Conservation (phyloP, 1,284 basidiomycete genomes). For the Boletus albobrunnescens region DNA sequence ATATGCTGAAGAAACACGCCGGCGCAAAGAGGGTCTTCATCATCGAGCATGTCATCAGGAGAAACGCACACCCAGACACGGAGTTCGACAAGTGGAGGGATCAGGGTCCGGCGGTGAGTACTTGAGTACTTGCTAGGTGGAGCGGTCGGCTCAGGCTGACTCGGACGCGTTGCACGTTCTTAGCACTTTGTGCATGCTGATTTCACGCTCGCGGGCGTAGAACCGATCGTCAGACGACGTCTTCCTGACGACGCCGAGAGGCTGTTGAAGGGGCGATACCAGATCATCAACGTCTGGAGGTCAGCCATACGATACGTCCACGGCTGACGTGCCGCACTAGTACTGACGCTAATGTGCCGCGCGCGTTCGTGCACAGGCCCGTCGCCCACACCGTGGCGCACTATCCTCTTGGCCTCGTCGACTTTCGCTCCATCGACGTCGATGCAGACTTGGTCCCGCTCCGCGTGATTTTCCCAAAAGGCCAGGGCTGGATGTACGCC, state of each 20-base stretch:
- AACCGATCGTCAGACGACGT: background rate
- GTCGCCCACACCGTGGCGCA: background rate
- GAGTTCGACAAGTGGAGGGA: no score
- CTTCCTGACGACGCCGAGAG: conserved; percentile 32
- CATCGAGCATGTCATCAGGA: no score
- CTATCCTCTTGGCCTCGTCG: background rate
- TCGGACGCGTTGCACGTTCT: no score
- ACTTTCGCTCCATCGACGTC: background rate
- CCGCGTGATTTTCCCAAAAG: background rate
- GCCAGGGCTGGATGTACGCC: background rate
- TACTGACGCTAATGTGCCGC: background rate
- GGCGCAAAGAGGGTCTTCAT: no score
- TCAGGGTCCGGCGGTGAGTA: conserved; percentile 32
- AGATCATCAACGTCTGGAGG: conserved; percentile 1
- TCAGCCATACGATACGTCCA: background rate
- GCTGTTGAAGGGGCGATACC: conserved; percentile 35
- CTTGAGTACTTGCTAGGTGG: no score
- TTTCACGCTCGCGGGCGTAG: background rate
- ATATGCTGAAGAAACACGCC: no score
- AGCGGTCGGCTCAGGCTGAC: conserved; percentile 5
- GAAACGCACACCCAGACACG: no score
- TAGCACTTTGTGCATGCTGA: background rate
- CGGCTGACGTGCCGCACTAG: no score
- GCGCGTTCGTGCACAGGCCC: background rate
- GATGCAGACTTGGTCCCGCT: background rate